Conservation (phyloP, 148 eudicot genomes). For the Camellia sinensis region DNA sequence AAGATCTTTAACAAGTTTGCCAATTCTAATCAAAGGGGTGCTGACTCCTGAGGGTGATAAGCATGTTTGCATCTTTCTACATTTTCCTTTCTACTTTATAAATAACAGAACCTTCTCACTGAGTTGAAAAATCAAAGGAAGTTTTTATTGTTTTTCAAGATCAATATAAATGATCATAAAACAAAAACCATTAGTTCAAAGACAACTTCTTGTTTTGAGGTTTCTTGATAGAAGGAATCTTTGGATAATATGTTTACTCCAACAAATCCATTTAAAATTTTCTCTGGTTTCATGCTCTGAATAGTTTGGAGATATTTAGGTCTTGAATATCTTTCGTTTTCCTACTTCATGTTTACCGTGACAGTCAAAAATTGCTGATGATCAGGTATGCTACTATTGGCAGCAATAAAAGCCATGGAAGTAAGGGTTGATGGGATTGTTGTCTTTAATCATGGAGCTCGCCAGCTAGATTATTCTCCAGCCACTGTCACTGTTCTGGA, state of each 20-base stretch:
- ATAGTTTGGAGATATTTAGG: background rate
- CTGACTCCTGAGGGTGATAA: constrained; percentile 84
- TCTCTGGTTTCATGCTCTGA: background rate
- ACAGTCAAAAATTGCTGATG: background rate
- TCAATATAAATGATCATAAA: background rate
- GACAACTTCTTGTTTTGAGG: background rate
- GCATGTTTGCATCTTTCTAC: background rate
- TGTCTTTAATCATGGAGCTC: constrained; percentile 88
- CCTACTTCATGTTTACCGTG: background rate
- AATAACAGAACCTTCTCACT: background rate
- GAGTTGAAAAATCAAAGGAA: background rate
- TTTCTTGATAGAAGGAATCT: background rate
- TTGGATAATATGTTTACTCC: background rate
- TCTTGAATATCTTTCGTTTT: background rate
- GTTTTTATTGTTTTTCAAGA: background rate
- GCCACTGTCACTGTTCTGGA: constrained; percentile 73
- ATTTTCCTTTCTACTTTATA: background rate
- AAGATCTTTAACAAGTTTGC: constrained; percentile 48
- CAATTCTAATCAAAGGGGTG: constrained; percentile 76
- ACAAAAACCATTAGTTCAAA: background rate
- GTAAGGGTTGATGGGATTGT: constrained; percentile 67
- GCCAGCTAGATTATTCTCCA: constrained; percentile 81
- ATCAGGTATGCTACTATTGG: constrained; percentile 20
- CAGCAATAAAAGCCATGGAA: constrained; percentile 74
- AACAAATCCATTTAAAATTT: background rate